These are phyloP conservation scores for Penicillium brasilianum DNA, from an alignment of 2,329 filamentous ascomycete genomes.

Conservation along the genomic window DNA sequence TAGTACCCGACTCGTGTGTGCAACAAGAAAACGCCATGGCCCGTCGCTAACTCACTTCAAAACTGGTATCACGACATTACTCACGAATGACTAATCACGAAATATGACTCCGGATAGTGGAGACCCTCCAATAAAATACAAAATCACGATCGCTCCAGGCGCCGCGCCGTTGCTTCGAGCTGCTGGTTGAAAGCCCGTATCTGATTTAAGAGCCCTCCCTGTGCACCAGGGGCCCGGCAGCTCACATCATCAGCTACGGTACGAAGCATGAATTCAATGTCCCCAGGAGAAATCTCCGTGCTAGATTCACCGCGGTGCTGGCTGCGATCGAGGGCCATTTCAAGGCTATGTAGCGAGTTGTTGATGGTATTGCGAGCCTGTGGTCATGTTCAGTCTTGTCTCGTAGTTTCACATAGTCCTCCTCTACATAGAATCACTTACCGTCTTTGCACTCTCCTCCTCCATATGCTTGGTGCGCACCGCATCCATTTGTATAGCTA, in stretches of 20 bases:
- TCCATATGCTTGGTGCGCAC: slow-evolving; percentile 50
- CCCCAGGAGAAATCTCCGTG: slow-evolving; percentile 36
- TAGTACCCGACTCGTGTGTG: neutral
- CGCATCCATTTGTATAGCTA: slow-evolving; percentile 57
- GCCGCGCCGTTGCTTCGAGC: slow-evolving; percentile 43
- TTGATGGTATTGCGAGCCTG: slow-evolving; percentile 49
- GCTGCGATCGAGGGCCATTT: slow-evolving; percentile 48
- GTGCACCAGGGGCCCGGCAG: slow-evolving; percentile 41
- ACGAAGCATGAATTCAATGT: slow-evolving; percentile 51
- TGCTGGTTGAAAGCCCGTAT: slow-evolving; percentile 51
- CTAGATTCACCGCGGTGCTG: slow-evolving; percentile 31
- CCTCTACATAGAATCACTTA: slow-evolving; percentile 28
- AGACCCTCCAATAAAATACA: slow-evolving; percentile 2
- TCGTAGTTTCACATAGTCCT: neutral
- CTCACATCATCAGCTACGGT: slow-evolving; percentile 49
- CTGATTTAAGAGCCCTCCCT: slow-evolving; percentile 49
- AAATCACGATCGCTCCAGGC: slow-evolving; percentile 33
- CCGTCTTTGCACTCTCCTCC: slow-evolving; percentile 44
- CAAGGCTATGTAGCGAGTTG: slow-evolving; percentile 49
- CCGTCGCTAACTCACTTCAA: slow-evolving; percentile 4
- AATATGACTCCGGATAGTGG: slow-evolving; percentile 11
- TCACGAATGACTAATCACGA: slow-evolving; percentile 11
- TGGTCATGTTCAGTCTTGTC: slow-evolving; percentile 18
- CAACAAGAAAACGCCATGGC: neutral
- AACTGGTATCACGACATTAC: slow-evolving; percentile 6